phyloP scores from a whole-genome alignment of 352 stramenopile genomes.

The Pythium insidiosum region DNA sequence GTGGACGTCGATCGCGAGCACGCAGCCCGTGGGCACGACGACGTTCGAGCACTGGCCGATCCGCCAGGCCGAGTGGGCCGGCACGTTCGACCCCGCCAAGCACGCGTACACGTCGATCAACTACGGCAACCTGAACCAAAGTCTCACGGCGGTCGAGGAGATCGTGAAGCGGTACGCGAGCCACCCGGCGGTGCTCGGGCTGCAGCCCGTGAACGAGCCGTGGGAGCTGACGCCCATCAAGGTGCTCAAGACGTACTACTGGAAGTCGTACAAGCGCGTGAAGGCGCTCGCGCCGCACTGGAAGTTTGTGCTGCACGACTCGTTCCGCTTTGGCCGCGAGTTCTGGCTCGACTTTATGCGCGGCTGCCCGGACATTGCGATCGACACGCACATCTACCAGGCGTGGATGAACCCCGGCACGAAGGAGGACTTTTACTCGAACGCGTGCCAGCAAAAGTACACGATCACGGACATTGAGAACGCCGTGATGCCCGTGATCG shows the following conservation, averaged over 20 bases:
- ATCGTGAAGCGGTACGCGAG: slow-evolving; percentile 88
- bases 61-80: slow-evolving; percentile 86
- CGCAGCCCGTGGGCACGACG: slow-evolving; percentile 63
- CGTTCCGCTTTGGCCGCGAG: slow-evolving; percentile 86
- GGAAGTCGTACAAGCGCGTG: slow-evolving; percentile 93
- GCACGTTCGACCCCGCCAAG: slow-evolving; percentile 79
- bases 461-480: slow-evolving; percentile 88
- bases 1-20: slow-evolving; percentile 81
- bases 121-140: slow-evolving; percentile 88
- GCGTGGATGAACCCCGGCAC: slow-evolving; percentile 66
- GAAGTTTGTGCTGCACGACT: slow-evolving; percentile 96
- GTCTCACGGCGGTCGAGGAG: slow-evolving; percentile 78
- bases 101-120: slow-evolving; percentile 90
- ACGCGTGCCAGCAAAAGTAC: slow-evolving; percentile 88
- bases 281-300: slow-evolving; percentile 89
- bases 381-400: slow-evolving; percentile 97
- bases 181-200: slow-evolving; percentile 84
- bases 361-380: slow-evolving; percentile 86
- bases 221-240: slow-evolving; percentile 93
- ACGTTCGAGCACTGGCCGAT: slow-evolving; percentile 93
- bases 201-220: slow-evolving; percentile 94
- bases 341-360: slow-evolving; percentile 72
- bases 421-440: slow-evolving; percentile 80
- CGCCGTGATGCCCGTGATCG: slow-evolving; percentile 89
- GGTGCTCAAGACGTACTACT: slow-evolving; percentile 93